Percentiles rank a stretch among this genome's conserved stretches.
phyloP scores from a whole-genome alignment of 2,329 filamentous ascomycete species.

The Monilinia vaccinii-corymbosi region DNA sequence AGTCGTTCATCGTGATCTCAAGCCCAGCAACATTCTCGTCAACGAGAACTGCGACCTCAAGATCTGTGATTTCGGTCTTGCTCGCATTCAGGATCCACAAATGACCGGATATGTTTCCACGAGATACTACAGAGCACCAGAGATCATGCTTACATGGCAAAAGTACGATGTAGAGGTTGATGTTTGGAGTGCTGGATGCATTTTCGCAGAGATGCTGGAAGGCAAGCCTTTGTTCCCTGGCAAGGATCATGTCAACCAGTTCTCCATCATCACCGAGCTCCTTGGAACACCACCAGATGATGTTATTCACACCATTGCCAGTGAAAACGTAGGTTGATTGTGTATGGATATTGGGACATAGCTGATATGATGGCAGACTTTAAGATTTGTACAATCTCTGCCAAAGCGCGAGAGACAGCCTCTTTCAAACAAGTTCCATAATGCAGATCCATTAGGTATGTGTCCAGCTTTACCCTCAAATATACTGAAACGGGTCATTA shows the following conservation, averaged over 20 bases:
- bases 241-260: conserved; percentile 99
- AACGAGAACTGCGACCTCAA: conserved; percentile 99
- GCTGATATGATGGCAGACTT: conserved; percentile 50
- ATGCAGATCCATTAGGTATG: conserved; percentile 75
- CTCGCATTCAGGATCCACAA: conserved; percentile 95
- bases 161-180: conserved; percentile 99
- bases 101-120: conserved; percentile 99
- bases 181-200: conserved; percentile 98
- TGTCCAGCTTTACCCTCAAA: not conserved
- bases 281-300: conserved; percentile 94
- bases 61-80: conserved; percentile 97
- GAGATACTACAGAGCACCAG: conserved; percentile 94
- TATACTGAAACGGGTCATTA: conserved; percentile 18
- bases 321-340: conserved; percentile 71
- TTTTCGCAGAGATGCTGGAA: conserved; percentile 98
- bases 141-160: conserved; percentile 99
- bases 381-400: conserved; percentile 94
- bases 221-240: conserved; percentile 97
- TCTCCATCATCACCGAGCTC: conserved; percentile 97
- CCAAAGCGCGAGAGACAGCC: conserved; percentile 90
- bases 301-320: conserved; percentile 97
- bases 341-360: conserved; percentile 2
- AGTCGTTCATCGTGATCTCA: conserved; percentile 94
- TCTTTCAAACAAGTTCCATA: conserved; percentile 83
- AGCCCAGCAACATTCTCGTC: conserved; percentile 97